Base-by-base conservation (phyloP, 106 monocot species). In the Platanthera guangdongensis region DNA sequence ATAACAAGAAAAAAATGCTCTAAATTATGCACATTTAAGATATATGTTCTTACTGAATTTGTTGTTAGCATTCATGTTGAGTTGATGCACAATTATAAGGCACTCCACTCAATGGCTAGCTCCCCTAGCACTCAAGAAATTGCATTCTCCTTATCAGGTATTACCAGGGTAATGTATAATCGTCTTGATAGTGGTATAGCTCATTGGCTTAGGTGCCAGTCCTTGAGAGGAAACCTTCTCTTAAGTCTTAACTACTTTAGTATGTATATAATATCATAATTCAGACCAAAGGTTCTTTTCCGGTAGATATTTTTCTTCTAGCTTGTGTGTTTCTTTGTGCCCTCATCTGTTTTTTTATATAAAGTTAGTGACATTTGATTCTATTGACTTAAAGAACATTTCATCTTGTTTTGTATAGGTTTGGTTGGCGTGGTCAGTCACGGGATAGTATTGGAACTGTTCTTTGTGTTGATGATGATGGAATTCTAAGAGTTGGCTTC, bases 401-500 rank as follows among this genome's bases (percentile, higher is more conserved):
- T 68, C 68, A 46, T 70, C 70, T 70, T 5, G 28, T 79, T 73
- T 5, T 55, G 47, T 15, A 73, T 76, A 99, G 99, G 79, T 99
- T 86, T 84, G 99, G 99, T 53, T 94, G 85, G 99, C 94, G 99
- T 84, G 92, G 91, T 74, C 92, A 88, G 77, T 94, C 99, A 77
- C 87, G 92, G 57, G 99, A 99, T 79, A 99, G 99, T 77, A 92
- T 99, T 74, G 99, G 99, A 32, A 99, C 99, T 64, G 99, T 99
- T 71, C 94, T 99, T 16, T 99, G 99, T 84, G 94, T 99, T 64
- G 94, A 99, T 85, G 99, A 99, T 86, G 99, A 99, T 85, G 99
- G 99, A 75, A 92, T 92, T 75, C 81, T 99, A 48, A 82, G 92
- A 64, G 92, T 99, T 78, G 99, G 99, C 57, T 99, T 99, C 80